Base-by-base conservation (phyloP, 768 basidiomycete species). In the Mycena galericulata region DNA sequence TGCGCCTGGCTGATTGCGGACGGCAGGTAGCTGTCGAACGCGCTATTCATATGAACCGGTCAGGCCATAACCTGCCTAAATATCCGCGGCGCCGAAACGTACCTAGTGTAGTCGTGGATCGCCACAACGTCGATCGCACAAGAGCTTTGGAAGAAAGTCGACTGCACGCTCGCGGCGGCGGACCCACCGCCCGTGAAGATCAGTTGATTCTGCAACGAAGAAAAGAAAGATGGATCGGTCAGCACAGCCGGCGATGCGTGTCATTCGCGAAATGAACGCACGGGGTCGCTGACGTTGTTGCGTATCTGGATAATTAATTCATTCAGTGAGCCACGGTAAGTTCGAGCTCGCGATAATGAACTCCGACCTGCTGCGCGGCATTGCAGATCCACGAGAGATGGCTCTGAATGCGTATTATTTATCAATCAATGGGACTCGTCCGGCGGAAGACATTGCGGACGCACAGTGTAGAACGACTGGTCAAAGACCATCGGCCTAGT, bases 91-190 rank as follows among this genome's bases (percentile, higher is more conserved):
- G n/a, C n/a, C 45, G 27, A 22, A 49, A 65, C 65, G 26, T 55
- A 75, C 75, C 73, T 69, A 59, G 72, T 78, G 71, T 83, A 82
- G 30, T 80, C 80, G 54, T 83, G 81, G 54, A 83, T 78, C 32
- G 80, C 75, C 53, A 81, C 72, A 9, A 78, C 78, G 65, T 81
- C 80, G 51, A 83, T 74, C 2, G 63, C 38, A 43, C 74, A 76
- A 3, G 70, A 68, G 53, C 68, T 72, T 26, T 54, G 45, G 53
- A 74, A 76, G 65, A 74, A 76, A 9, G 50, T 27, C 8, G 75
- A 59, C 67, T 76, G 75, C 34, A 74, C 74, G 32, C 75, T 76
- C 0, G 72, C 46, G 1, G 54, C 65, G 5, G 70, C 75, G 7
- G 72, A 69, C 41, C 73, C 71, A 7, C 75, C 75, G 32, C 75